These are phyloP conservation scores for Mortierella sp. DNA, from an alignment of 371 early-diverging fungal species.

Conservation along the genomic window DNA sequence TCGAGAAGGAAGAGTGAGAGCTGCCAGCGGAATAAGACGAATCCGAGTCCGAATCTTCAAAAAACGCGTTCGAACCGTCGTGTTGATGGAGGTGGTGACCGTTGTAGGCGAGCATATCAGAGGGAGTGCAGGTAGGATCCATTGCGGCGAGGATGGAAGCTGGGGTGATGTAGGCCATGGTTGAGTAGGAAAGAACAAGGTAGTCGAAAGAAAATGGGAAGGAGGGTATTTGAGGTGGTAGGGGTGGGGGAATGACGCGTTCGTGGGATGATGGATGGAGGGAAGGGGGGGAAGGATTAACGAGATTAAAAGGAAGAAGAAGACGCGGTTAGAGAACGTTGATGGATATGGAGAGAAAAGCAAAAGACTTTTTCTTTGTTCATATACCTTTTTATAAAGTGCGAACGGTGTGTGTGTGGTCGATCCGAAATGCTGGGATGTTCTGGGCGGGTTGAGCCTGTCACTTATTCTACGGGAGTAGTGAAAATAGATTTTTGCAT, in stretches of 20 bases:
- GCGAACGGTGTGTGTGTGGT: not conserved
- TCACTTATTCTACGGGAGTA: not conserved
- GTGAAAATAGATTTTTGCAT: not conserved
- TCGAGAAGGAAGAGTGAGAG: slow-evolving; percentile 32
- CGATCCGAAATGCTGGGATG: slow-evolving; percentile 2
- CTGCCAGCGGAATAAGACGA: slow-evolving; percentile 40
- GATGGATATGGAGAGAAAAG: too few species aligned
- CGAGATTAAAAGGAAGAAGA: not conserved
- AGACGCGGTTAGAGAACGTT: not conserved
- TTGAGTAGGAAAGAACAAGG: not conserved
- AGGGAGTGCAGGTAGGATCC: slow-evolving; percentile 36
- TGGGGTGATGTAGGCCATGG: slow-evolving; percentile 31
- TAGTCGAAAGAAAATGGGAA: slow-evolving; percentile 2
- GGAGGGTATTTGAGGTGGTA: not conserved
- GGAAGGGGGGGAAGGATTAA: not conserved
- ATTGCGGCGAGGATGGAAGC: slow-evolving; percentile 43
- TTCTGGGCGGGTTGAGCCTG: not conserved
- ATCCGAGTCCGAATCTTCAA: slow-evolving; percentile 48
- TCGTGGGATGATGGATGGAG: not conserved
- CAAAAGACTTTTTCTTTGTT: too few species aligned
- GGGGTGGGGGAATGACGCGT: not conserved
- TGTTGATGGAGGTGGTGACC: slow-evolving; percentile 26
- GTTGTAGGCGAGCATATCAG: slow-evolving; percentile 39
- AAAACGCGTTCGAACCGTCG: slow-evolving; percentile 13
- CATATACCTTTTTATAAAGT: slow-evolving; percentile 1